A percentile compares a stretch with the other conserved stretches of the same genome.
Conservation (phyloP, 2,329 filamentous ascomycete species). For the Cladosporium velox region DNA sequence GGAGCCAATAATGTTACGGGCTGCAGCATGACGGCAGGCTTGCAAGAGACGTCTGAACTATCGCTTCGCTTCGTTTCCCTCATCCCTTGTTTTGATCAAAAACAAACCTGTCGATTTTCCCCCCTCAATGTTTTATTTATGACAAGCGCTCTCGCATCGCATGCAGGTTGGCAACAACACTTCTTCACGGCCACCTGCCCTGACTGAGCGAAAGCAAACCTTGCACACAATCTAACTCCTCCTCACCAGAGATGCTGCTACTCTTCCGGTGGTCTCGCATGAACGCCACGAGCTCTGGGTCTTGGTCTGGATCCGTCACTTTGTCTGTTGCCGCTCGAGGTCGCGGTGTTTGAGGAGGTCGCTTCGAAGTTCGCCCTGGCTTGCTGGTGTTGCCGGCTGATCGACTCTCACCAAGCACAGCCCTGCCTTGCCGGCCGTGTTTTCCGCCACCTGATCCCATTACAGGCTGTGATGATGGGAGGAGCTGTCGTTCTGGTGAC, state of each 20-base stretch:
- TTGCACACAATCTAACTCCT: slow-evolving; percentile 84
- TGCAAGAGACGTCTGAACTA: neutral
- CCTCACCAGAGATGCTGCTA: slow-evolving; percentile 45
- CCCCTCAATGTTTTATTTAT: neutral
- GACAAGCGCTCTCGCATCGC: neutral
- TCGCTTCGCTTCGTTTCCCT: neutral
- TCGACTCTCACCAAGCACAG: slow-evolving; percentile 22
- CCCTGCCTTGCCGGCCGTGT: slow-evolving; percentile 22
- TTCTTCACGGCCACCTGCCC: slow-evolving; percentile 71
- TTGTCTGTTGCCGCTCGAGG: slow-evolving; percentile 12
- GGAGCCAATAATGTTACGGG: slow-evolving; percentile 1
- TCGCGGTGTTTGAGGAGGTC: slow-evolving; percentile 17
- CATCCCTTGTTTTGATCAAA: slow-evolving; percentile 6
- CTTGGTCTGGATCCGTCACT: slow-evolving; percentile 47
- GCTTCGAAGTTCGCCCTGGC: neutral
- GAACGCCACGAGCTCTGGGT: slow-evolving; percentile 70
- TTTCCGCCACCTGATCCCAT: slow-evolving; percentile 23
- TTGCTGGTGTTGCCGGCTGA: slow-evolving; percentile 11
- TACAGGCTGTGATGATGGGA: slow-evolving; percentile 26
- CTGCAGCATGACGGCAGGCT: neutral
- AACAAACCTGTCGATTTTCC: neutral
- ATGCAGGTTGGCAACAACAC: neutral
- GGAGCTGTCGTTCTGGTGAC: slow-evolving; percentile 54
- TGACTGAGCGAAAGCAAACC: slow-evolving; percentile 86
- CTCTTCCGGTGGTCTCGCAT: slow-evolving; percentile 59